Evolutionary conservation across 371 early-diverging fungal species (phyloP), one percentile per base, ranked within the genome.

Genomic region (Mortierella sp.): DNA sequence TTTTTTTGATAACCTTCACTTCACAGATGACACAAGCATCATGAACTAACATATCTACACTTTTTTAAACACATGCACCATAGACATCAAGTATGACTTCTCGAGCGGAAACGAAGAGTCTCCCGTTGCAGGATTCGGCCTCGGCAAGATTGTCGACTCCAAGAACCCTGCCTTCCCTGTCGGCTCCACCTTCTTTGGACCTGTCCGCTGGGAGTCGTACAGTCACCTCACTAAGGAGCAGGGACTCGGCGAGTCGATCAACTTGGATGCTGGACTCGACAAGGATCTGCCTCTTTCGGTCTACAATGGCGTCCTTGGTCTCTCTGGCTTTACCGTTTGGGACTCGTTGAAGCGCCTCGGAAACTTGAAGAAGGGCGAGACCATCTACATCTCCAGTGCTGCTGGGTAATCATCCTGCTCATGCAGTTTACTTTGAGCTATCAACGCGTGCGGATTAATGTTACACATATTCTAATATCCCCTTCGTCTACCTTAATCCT

Each of bases 281-380:
- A 41, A 76, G 3, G 58, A 65, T 5, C 18, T 82, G 1, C 82
- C 86, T 8, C 65, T 85, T 32, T 54, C 79, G 0, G 86, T 71
- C 21, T 85, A 81, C 75, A 85, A 77, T 10, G 91, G 92, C 55
- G 88, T 90, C 27, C 79, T 92, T 27, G 93, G 90, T 49, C 88
- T 94, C 83, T 90, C 92, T 68, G 93, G 93, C 29, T 83, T 91
- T 80, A 81, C 86, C 0, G 79, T 73, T 12, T 85, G 78, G 75
- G 86, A 79, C n/a, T 77, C 82, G 29, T 27, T 81, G 14, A 55
- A 89, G 44, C 74, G 80, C 71, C 78, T 90, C 43, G 91, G 91
- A 14, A 78, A 89, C 14, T 92, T 95, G 75, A 94, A 94, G 88
- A 83, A 79, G 4, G 95, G 95, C n/a, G 94, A 96, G 77, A 94